Base-by-base conservation (phyloP, 2,329 filamentous ascomycete genomes). In the Ascomycota sp. region DNA sequence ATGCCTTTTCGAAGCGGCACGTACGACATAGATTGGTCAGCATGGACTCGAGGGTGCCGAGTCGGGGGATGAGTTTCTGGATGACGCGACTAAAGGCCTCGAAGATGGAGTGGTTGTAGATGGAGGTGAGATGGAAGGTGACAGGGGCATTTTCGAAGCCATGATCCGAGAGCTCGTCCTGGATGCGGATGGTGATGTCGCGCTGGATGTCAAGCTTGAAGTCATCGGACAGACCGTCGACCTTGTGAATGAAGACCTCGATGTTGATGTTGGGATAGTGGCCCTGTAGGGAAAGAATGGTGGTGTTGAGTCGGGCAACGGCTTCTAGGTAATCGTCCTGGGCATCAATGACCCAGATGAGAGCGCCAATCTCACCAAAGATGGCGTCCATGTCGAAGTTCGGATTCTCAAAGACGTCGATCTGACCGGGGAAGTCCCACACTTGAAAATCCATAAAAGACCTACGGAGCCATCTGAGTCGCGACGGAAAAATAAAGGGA, bases 371-470 rank as follows among this genome's bases (percentile, higher is more conserved):
- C 48, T 86, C 83, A 43, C 82, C 79, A 54, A 98, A 98, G 47
- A 95, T 86, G 47, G 80, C 76, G 45, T 92, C 82, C 40, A 89
- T 76, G 51, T 95, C 84, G 47, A 92, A 92, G 32, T 72, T 76
- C 4, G 81, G 75, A 47, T 89, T 82, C 38, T 91, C 75, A 46
- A 92, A 91, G 36, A 72, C 62, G 56, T 93, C 81, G 41, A 95
- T 72, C 55, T 95, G 84, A 21, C 86, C 84, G 2, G 89, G 89
- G 37, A 98, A 84, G 51, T 98, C 89, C 80, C 84, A 93, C 32
- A 93, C 81, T 56, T 95, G 86, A 44, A 95, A 93, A 51, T 95
- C 86, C 83, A 95, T 93, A 52, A 98, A 95, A 3, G 89, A 95
- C 44, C 83, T 93, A 37, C 12, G 30, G 3, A 32, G 9, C 4